Conservation (phyloP, 1,139 yeast species). For the Geotrichum europaeum region DNA sequence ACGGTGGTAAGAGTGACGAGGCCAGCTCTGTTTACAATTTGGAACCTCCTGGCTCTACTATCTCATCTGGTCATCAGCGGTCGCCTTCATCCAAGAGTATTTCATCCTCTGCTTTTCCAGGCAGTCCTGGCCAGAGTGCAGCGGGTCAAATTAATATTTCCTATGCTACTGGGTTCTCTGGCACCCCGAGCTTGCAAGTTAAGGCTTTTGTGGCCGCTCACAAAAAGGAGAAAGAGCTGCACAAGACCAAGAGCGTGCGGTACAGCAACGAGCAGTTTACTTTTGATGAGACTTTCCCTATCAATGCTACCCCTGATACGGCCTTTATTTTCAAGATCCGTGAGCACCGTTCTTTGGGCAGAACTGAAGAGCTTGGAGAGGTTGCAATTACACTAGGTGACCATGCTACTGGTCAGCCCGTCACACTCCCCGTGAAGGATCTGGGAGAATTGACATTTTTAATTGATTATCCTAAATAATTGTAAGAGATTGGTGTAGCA, state of each 20-base stretch:
- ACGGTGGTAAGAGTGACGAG: background rate
- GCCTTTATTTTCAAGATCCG: slow-evolving; percentile 53
- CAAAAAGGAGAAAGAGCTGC: slow-evolving; percentile 46
- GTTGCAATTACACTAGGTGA: slow-evolving; percentile 34
- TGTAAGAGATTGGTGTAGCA: background rate
- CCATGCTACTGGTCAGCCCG: slow-evolving; percentile 27
- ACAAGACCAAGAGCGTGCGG: slow-evolving; percentile 60
- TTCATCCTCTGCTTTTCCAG: slow-evolving; percentile 19
- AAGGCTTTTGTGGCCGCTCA: slow-evolving; percentile 29
- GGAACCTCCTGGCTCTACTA: background rate
- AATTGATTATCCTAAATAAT: background rate
- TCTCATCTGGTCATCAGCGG: slow-evolving; percentile 12
- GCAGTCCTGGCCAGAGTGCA: background rate
- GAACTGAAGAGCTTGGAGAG: slow-evolving; percentile 58
- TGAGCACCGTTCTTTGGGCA: slow-evolving; percentile 70
- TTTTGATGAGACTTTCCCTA: slow-evolving; percentile 63
- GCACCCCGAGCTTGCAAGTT: slow-evolving; percentile 29
- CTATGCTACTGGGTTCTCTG: slow-evolving; percentile 29
- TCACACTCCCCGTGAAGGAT: slow-evolving; percentile 21
- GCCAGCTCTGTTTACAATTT: background rate
- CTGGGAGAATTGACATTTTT: slow-evolving; percentile 22
- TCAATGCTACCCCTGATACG: slow-evolving; percentile 55
- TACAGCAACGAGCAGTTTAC: slow-evolving; percentile 38
- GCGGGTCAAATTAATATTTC: slow-evolving; percentile 29
- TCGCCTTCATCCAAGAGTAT: slow-evolving; percentile 19